These are phyloP conservation scores for Pichia sp. DNA, from an alignment of 1,139 yeast genomes.

Conservation along the genomic window DNA sequence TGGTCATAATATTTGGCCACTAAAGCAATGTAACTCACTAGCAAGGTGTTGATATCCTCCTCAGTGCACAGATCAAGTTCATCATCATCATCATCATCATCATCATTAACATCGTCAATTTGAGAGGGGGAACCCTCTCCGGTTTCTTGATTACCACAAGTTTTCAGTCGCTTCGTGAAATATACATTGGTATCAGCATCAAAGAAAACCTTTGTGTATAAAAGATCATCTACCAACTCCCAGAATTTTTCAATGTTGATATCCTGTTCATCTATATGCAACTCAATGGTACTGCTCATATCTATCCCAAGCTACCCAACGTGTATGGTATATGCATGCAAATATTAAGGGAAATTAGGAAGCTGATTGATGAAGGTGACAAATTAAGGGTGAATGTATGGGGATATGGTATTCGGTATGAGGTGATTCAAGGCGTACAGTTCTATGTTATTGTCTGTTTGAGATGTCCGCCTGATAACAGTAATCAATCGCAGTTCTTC, in stretches of 20 bases:
- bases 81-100: slow-evolving; percentile 3
- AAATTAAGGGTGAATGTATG: no score
- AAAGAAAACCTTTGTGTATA: slow-evolving; percentile 22
- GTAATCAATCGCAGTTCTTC: no score
- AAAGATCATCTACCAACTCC: slow-evolving; percentile 25
- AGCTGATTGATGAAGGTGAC: no score
- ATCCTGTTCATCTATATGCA: slow-evolving; percentile 10
- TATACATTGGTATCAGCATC: slow-evolving; percentile 18
- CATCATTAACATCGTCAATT: slow-evolving; percentile 7
- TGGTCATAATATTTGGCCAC: slow-evolving; percentile 24
- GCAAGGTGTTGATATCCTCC: slow-evolving; percentile 25
- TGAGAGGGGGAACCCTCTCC: no score
- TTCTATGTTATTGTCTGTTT: no score
- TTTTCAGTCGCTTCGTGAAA: slow-evolving; percentile 11
- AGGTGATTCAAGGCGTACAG: no score
- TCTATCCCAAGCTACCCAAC: no score
- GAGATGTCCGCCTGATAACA: no score
- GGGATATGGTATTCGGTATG: no score
- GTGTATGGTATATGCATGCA: no score
- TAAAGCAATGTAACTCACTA: slow-evolving; percentile 26
- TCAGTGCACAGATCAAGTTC: no score
- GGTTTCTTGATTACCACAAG: neutral
- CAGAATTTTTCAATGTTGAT: slow-evolving; percentile 24
- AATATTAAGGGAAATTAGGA: no score
- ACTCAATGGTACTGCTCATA: slow-evolving; percentile 3